These are phyloP conservation scores for Meyerozyma smithsonii DNA, from an alignment of 1,139 yeast species.

Conservation along the genomic window DNA sequence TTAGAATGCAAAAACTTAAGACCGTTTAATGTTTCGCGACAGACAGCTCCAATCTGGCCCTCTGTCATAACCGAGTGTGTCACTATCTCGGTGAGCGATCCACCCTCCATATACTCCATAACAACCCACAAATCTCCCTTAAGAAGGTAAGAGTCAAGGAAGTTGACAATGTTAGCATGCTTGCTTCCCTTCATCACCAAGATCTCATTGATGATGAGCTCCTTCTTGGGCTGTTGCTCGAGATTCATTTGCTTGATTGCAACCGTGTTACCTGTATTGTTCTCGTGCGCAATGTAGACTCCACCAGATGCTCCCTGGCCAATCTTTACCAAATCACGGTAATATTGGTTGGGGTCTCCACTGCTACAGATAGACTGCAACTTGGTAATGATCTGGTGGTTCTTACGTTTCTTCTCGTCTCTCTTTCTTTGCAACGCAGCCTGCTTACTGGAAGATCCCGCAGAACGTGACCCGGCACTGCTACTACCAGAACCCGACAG, in stretches of 20 bases:
- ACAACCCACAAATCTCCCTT: slow-evolving; percentile 87
- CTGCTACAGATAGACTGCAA: slow-evolving; percentile 74
- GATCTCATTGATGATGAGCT: slow-evolving; percentile 84
- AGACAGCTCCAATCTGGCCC: slow-evolving; percentile 96
- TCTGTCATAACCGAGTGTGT: slow-evolving; percentile 94
- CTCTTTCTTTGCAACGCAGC: slow-evolving; percentile 67
- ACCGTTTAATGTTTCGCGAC: slow-evolving; percentile 85
- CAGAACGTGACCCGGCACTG: slow-evolving; percentile 6
- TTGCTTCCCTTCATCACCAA: slow-evolving; percentile 89
- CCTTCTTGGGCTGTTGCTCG: slow-evolving; percentile 92
- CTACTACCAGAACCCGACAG: too few relatives aligned
- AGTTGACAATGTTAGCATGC: slow-evolving; percentile 90
- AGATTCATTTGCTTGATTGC: slow-evolving; percentile 96
- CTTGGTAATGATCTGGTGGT: slow-evolving; percentile 65
- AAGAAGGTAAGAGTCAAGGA: slow-evolving; percentile 75
- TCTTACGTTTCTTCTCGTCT: slow-evolving; percentile 66
- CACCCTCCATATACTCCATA: slow-evolving; percentile 99
- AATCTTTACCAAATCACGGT: slow-evolving; percentile 68
- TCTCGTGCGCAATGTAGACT: slow-evolving; percentile 83
- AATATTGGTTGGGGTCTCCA: slow-evolving; percentile 80
- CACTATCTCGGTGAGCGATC: slow-evolving; percentile 91
- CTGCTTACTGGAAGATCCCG: slow-evolving; percentile 27
- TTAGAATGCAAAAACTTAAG: slow-evolving; percentile 82
- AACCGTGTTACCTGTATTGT: slow-evolving; percentile 54
- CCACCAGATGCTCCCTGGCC: slow-evolving; percentile 99